These are phyloP conservation scores for Suillus hirtellus DNA, from an alignment of 768 basidiomycete genomes.

Conservation along the genomic window DNA sequence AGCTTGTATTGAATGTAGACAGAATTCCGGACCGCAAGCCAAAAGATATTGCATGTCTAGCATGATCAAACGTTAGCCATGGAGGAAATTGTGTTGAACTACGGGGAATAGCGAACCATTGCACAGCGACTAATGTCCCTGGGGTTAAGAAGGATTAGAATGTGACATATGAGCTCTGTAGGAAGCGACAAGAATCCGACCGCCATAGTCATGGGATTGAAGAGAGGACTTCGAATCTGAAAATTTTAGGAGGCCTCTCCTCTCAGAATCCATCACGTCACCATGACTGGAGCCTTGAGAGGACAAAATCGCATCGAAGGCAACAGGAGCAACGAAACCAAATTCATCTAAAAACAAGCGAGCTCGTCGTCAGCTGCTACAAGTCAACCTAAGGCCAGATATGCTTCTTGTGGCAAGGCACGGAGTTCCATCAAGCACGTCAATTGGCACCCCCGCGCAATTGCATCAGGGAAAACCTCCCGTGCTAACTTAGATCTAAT, in stretches of 20 bases:
- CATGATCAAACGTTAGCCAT: background rate
- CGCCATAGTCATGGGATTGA: background rate
- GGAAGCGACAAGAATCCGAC: background rate
- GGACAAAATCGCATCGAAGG: too few species aligned
- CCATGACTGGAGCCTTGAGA: too few species aligned
- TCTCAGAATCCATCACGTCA: too few species aligned
- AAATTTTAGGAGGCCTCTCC: background rate
- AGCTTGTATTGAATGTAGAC: background rate
- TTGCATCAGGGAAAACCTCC: too few species aligned
- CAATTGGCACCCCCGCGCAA: slow-evolving; percentile 6
- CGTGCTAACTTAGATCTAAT: too few species aligned
- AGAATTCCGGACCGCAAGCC: background rate
- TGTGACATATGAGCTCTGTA: background rate
- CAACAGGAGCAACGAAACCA: too few species aligned
- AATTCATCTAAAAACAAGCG: too few species aligned
- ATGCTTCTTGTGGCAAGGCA: too few species aligned
- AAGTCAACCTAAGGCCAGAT: too few species aligned
- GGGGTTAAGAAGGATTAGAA: background rate
- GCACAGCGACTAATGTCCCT: background rate
- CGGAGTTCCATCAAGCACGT: too few species aligned
- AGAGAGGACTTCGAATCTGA: background rate
- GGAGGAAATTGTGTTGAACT: background rate
- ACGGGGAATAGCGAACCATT: background rate
- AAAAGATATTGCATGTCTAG: background rate
- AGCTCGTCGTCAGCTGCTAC: too few species aligned